Conservation (phyloP, 1,284 basidiomycete genomes). For the Flammula alnicola region DNA sequence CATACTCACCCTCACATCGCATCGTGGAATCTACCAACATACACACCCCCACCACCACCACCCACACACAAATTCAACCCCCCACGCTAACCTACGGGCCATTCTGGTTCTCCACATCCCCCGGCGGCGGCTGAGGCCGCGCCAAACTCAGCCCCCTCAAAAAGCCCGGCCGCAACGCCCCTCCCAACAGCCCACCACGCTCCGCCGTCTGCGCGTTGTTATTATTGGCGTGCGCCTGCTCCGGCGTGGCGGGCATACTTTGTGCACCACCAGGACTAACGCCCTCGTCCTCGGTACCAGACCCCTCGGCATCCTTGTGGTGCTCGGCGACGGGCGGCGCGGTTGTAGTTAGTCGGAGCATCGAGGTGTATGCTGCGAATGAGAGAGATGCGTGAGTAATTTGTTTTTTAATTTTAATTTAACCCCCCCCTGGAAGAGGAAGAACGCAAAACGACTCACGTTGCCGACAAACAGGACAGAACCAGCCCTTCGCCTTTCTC, state of each 20-base stretch:
- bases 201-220: too few relatives aligned
- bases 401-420: not conserved
- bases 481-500: conserved; percentile 93
- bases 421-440: conserved; percentile 6
- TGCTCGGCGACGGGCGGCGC: conserved; percentile 49
- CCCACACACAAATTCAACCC: too few relatives aligned
- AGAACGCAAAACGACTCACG: conserved; percentile 38
- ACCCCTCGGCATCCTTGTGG: conserved; percentile 30
- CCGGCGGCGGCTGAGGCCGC: too few relatives aligned
- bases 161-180: too few relatives aligned
- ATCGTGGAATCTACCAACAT: too few relatives aligned
- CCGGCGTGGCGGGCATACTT: conserved; percentile 7
- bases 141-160: too few relatives aligned
- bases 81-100: too few relatives aligned
- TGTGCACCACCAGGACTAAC: too few relatives aligned
- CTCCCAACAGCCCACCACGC: too few relatives aligned
- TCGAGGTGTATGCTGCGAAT: conserved; percentile 78
- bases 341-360: conserved; percentile 81
- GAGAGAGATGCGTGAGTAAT: not conserved
- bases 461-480: conserved; percentile 92
- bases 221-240: conserved; percentile 13
- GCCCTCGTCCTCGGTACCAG: conserved; percentile 24
- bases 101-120: too few relatives aligned
- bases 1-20: too few relatives aligned
- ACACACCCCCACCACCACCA: too few relatives aligned